Conservation (phyloP, 2,329 filamentous ascomycete species). For the Diaporthe ampelina region DNA sequence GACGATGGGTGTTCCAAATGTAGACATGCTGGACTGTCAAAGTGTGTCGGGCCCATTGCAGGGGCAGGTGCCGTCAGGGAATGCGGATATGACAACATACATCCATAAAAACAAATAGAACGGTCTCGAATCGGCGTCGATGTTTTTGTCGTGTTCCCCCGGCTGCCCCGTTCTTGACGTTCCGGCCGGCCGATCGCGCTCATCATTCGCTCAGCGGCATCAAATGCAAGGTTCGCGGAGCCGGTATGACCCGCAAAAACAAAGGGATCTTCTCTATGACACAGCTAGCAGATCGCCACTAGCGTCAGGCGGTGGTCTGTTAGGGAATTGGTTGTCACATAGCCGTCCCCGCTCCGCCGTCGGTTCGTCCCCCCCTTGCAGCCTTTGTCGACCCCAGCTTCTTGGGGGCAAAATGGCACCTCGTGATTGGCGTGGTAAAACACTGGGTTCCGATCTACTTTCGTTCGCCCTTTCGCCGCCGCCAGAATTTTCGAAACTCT, state of each 20-base stretch:
- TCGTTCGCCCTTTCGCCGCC: constrained; percentile 40
- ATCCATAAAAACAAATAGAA: not conserved
- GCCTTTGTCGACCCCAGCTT: constrained; percentile 25
- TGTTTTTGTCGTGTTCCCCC: not conserved
- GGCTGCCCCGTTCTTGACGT: not conserved
- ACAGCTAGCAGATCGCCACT: not conserved
- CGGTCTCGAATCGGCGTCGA: constrained; percentile 13
- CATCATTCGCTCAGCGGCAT: constrained; percentile 21
- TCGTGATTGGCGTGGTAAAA: constrained; percentile 38
- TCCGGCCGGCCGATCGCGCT: constrained; percentile 37
- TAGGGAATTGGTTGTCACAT: not conserved
- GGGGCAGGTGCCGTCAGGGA: not conserved
- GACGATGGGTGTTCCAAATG: not conserved
- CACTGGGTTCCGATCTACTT: constrained; percentile 47
- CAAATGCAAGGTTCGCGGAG: constrained; percentile 26
- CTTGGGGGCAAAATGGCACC: constrained; percentile 30
- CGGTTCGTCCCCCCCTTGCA: constrained; percentile 21
- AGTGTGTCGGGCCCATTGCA: not conserved
- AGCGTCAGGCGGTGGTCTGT: not conserved
- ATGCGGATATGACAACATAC: constrained; percentile 10
- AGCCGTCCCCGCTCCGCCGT: constrained; percentile 24
- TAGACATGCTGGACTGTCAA: not conserved
- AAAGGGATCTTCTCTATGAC: not conserved
- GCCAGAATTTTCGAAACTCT: constrained; percentile 31
- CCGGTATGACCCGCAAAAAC: constrained; percentile 30